phyloP scores from a whole-genome alignment of 148 eudicot species.

The Suaeda aralocaspica region DNA sequence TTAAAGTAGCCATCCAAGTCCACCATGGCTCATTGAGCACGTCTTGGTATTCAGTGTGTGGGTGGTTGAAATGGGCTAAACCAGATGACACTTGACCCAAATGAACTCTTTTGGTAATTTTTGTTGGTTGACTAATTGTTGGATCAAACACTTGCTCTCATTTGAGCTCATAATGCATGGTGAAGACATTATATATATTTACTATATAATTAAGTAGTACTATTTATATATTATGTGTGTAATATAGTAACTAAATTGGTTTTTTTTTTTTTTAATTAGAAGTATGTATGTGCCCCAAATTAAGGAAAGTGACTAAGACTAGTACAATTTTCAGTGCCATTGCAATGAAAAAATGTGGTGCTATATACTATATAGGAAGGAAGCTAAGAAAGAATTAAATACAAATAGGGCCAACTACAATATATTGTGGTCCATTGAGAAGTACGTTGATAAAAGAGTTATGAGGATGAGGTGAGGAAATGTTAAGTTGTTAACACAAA shows the following conservation, averaged over 20 bases:
- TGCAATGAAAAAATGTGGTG: slow-evolving; percentile 12
- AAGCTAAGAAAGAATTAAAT: not conserved
- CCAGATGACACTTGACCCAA: slow-evolving; percentile 20
- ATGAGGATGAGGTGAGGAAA: slow-evolving; percentile 2
- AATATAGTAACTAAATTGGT: no score
- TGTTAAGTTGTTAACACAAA: no score
- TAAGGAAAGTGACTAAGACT: not conserved
- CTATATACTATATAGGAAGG: slow-evolving; percentile 24
- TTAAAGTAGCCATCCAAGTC: slow-evolving; percentile 32
- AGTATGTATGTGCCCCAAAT: no score
- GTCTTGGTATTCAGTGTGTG: slow-evolving; percentile 4
- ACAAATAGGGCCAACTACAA: not conserved
- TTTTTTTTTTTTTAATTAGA: no score
- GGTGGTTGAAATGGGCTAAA: not conserved
- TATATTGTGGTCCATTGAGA: slow-evolving; percentile 6
- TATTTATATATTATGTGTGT: no score
- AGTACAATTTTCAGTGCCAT: slow-evolving; percentile 2
- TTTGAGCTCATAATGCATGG: slow-evolving; percentile 29
- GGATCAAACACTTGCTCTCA: slow-evolving; percentile 25
- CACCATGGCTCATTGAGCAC: slow-evolving; percentile 38
- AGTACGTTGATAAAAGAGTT: slow-evolving; percentile 2
- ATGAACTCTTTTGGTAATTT: slow-evolving; percentile 33
- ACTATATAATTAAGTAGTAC: not conserved
- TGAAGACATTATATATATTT: not conserved
- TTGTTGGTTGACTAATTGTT: slow-evolving; percentile 21